Base-by-base conservation (phyloP, 345 rosid genomes). In the Gossypium anomalum region DNA sequence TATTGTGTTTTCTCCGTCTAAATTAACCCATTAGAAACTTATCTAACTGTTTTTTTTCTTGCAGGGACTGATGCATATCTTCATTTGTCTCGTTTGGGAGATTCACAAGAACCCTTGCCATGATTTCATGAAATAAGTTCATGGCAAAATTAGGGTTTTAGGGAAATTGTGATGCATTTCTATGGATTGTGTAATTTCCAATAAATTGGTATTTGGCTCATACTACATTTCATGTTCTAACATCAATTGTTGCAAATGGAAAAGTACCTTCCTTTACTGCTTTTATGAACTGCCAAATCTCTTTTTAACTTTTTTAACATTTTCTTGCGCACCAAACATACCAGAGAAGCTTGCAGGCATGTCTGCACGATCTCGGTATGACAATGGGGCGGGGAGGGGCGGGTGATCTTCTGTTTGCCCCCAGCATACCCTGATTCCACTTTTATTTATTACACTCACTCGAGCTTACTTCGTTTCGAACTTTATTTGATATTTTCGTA, bases 41-140 rank as follows among this genome's bases (percentile, higher is more conserved):
- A 7, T 20, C 15, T 12, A 15, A 23, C 25, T 16, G 23, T 25
- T 34, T n/a, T 59, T 12, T 45, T 10, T 8, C 13, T 45, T 59
- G 38, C 72, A 75, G 78, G 78, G 45, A 75, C 78, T 16, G 78
- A 75, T 82, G 92, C 95, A 7, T 90, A 90, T 75, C 95, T 90
- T 34, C 95, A 90, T 74, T 66, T 90, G 81, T 87, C 84, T 41
- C 88, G 91, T 9, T 73, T 90, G 73, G 90, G 86, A 53, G 92
- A 90, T 81, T 88, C 90, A 5, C 94, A 88, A 75, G 94, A 90
- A 49, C 94, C 92, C 27, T 60, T 75, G 56, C 67, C 78, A 22
- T 75, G 72, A 67, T 58, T 34, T 17, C 27, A 52, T 55, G 2
- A 45, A 4, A 34, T 55, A 11, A 38, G 2, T 56, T 0, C 16